A percentile compares a stretch with the other conserved stretches of the same genome.
Conservation (phyloP, 176 grass and related monocot genomes). For the Bonia amplexicaulis region DNA sequence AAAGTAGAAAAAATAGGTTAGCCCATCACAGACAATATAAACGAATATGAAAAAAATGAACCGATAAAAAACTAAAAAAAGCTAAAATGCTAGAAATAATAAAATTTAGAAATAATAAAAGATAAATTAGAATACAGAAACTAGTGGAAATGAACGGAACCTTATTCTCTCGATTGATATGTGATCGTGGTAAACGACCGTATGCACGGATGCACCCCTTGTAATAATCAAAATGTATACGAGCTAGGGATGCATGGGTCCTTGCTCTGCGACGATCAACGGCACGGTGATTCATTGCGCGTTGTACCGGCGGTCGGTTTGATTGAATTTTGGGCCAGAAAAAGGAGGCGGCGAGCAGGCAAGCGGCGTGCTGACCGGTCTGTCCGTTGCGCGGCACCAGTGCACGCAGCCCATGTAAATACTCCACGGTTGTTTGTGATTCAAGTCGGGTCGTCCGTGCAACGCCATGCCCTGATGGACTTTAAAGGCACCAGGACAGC, state of each 20-base stretch:
- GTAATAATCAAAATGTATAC: neutral
- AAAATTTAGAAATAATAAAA: too few species aligned
- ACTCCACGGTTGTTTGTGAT: neutral
- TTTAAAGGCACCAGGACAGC: neutral
- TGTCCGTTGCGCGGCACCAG: neutral
- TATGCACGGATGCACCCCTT: neutral
- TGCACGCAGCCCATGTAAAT: neutral
- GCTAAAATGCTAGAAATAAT: too few species aligned
- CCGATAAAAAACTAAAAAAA: too few species aligned
- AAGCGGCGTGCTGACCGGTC: neutral
- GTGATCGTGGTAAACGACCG: neutral
- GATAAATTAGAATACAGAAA: too few species aligned
- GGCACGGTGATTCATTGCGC: neutral
- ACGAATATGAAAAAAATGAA: too few species aligned
- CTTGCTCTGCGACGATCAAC: neutral
- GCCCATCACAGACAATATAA: too few species aligned
- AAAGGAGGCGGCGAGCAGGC: neutral
- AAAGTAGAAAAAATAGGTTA: too few species aligned
- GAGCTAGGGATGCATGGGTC: neutral
- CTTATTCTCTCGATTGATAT: too few species aligned
- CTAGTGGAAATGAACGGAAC: too few species aligned
- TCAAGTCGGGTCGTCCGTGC: neutral
- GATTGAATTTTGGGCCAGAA: neutral
- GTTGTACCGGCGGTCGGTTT: neutral
- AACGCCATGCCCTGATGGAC: too few species aligned